phyloP scores from a whole-genome alignment of 768 basidiomycete genomes.

The Termitomyces sp. region DNA sequence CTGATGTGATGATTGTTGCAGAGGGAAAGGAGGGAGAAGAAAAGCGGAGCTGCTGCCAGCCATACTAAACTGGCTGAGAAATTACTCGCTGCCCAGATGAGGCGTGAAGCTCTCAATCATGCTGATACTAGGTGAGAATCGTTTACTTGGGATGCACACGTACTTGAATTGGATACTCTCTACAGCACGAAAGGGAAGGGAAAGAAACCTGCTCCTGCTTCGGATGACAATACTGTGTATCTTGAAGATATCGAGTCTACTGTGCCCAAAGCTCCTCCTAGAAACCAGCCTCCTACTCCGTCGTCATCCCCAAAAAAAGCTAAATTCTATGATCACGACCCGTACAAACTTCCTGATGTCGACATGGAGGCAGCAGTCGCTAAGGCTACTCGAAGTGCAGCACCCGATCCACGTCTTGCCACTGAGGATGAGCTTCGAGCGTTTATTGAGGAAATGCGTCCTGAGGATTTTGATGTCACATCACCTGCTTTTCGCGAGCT shows the following conservation, averaged over 20 bases:
- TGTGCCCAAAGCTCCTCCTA: slow-evolving; percentile 51
- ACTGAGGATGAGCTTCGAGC: slow-evolving; percentile 92
- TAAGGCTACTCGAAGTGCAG: slow-evolving; percentile 55
- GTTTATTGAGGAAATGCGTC: slow-evolving; percentile 96
- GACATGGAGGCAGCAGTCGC: slow-evolving; percentile 64
- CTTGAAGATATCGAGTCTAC: slow-evolving; percentile 78
- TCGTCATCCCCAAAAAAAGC: slow-evolving; percentile 58
- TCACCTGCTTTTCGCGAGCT: slow-evolving; percentile 89
- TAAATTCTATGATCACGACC: slow-evolving; percentile 79
- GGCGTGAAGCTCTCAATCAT: slow-evolving; percentile 75
- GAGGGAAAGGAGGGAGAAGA: slow-evolving; percentile 89
- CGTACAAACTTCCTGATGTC: slow-evolving; percentile 88
- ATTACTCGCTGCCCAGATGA: slow-evolving; percentile 90
- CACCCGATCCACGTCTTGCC: slow-evolving; percentile 88
- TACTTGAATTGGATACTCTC: neutral
- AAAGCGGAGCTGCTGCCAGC: slow-evolving; percentile 83
- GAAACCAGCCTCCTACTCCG: slow-evolving; percentile 35
- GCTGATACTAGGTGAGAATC: slow-evolving; percentile 7
- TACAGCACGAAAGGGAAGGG: slow-evolving; percentile 38
- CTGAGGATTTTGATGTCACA: slow-evolving; percentile 91
- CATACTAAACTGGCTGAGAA: slow-evolving; percentile 89
- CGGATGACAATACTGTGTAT: slow-evolving; percentile 76
- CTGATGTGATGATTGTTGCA: slow-evolving; percentile 27
- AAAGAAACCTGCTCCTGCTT: slow-evolving; percentile 43
- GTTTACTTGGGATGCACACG: neutral